These are phyloP conservation scores for Candida jianshihensis DNA, from an alignment of 805 yeast species.

Conservation along the genomic window DNA sequence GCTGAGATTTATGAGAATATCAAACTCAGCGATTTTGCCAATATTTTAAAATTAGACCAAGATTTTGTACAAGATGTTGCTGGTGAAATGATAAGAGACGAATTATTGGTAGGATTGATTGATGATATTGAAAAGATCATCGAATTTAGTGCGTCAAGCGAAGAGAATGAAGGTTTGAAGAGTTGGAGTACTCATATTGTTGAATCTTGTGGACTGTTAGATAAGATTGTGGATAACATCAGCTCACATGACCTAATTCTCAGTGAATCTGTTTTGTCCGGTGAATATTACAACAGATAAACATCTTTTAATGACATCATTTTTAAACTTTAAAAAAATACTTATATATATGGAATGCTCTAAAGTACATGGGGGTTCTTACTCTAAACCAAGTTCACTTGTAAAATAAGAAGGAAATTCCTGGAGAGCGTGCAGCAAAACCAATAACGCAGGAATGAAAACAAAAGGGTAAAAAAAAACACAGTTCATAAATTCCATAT, in stretches of 20 bases:
- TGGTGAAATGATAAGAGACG: constrained; percentile 14
- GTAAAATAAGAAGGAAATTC: no score
- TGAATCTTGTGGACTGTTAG: constrained; percentile 15
- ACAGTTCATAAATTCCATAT: no score
- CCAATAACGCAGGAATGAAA: no score
- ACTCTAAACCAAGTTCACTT: no score
- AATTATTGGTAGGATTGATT: constrained; percentile 13
- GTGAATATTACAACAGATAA: not conserved
- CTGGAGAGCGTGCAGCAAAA: no score
- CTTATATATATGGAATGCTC: no score
- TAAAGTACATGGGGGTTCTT: no score
- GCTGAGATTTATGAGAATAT: constrained; percentile 11
- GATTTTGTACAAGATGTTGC: constrained; percentile 5
- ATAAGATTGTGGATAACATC: constrained; percentile 12
- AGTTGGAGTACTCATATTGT: constrained; percentile 21
- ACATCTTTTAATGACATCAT: not conserved
- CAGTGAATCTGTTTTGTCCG: not conserved
- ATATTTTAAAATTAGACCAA: constrained; percentile 5
- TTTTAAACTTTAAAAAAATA: no score
- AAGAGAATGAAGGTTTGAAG: constrained; percentile 1
- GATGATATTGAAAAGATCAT: constrained; percentile 19
- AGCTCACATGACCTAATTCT: not conserved
- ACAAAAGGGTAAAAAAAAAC: no score
- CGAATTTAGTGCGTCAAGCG: constrained; percentile 5
- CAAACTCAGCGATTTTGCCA: constrained; percentile 9